Base-by-base conservation (phyloP, 345 rosid genomes). In the Boechera stricta region DNA sequence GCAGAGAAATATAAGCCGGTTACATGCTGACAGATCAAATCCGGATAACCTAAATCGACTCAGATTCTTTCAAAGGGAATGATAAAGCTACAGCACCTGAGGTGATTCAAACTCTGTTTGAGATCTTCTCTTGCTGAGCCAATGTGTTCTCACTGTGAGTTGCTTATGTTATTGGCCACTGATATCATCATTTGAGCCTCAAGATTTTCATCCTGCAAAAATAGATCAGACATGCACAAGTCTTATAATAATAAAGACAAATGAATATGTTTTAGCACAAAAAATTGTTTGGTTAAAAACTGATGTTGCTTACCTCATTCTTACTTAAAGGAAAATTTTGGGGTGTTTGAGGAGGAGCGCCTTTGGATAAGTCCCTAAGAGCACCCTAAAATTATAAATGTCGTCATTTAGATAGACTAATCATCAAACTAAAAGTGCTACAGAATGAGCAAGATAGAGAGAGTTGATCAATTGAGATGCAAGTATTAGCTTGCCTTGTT, bases 341-440 rank as follows among this genome's bases (percentile, higher is more conserved):
- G 64, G 82, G 80, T 71, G 79, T 64, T 59, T 75, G 88, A 66
- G 88, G 76, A 66, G 88, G 69, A 71, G 86, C 65, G 53, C 86
- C 82, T 79, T 83, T 87, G 42, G 91, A 82, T 66, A 87, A 86
- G 82, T 83, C 89, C 78, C 87, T 78, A 21, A 87, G 79, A 66
- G 91, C 85, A 77, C 91, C 91, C 91, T 87, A 32, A 52, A 16
- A 31, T 67, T 64, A 72, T 59, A 15, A 81, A 39, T 31, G n/a
- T 39, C n/a, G 41, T 51, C 28, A 64, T 12, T 65, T 24, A 35
- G 42, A 78, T 28, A 66, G 71, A 64, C 21, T 13, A 10, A 18
- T 58, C 8, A 62, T 55, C 10, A n/a, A 62, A 21, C 38, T 38
- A 41, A 54, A 21, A 5, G 64, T 58, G 56, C 63, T 2, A 32